phyloP scores from a whole-genome alignment of 1,139 yeast species.

The Candida gigantensis region DNA sequence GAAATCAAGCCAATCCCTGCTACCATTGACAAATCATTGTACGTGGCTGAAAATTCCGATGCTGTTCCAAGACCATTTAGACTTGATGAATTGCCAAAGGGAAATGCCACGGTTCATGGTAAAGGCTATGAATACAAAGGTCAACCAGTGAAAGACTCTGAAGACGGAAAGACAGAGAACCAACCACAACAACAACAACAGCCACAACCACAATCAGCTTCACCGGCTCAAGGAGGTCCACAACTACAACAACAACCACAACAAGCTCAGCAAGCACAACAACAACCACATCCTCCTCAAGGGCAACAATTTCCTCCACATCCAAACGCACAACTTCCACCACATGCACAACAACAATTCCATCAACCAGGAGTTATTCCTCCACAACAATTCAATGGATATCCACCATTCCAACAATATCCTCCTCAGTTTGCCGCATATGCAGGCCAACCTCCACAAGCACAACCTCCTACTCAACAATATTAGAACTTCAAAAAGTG shows the following conservation, averaged over 20 bases:
- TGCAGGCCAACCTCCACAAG: slow-evolving; percentile 16
- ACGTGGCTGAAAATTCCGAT: slow-evolving; percentile 79
- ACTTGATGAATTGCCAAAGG: slow-evolving; percentile 63
- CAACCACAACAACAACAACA: slow-evolving; percentile 20
- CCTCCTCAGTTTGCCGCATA: slow-evolving; percentile 28
- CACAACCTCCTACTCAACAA: slow-evolving; percentile 9
- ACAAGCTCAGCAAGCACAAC: slow-evolving; percentile 19
- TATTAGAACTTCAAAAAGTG: slow-evolving; percentile 4
- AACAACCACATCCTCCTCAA: slow-evolving; percentile 13
- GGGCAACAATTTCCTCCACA: slow-evolving; percentile 17
- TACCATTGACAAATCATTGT: slow-evolving; percentile 80
- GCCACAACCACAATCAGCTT: slow-evolving; percentile 16
- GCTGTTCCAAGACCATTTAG: slow-evolving; percentile 88
- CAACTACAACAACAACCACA: slow-evolving; percentile 20
- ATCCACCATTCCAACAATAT: slow-evolving; percentile 21
- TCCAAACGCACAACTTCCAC: slow-evolving; percentile 15
- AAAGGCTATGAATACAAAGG: slow-evolving; percentile 49
- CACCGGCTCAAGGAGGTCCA: slow-evolving; percentile 19
- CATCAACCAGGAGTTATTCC: slow-evolving; percentile 16
- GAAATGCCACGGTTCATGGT: slow-evolving; percentile 40
- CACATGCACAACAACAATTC: slow-evolving; percentile 16
- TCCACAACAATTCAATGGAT: slow-evolving; percentile 25
- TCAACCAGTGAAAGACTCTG: slow-evolving; percentile 41
- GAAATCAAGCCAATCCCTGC: slow-evolving; percentile 97
- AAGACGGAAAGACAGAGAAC: slow-evolving; percentile 15